phyloP scores from a whole-genome alignment of 495 filamentous ascomycete species.

The Penicillium antarcticum region DNA sequence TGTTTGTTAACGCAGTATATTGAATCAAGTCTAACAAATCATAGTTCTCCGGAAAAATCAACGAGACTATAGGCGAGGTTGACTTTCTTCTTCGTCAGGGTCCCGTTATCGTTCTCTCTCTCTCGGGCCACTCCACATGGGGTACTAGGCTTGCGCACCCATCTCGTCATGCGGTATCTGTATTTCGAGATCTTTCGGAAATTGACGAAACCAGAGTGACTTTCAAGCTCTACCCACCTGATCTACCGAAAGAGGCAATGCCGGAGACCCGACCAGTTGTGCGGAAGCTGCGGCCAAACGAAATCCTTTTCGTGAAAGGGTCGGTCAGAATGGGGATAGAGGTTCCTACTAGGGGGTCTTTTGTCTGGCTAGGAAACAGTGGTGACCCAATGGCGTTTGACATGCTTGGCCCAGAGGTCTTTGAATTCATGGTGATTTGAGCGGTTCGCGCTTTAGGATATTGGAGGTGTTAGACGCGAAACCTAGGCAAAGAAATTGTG shows the following conservation, averaged over 20 bases:
- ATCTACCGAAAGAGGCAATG: constrained; percentile 2
- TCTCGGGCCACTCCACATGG: not conserved
- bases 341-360: constrained; percentile 1
- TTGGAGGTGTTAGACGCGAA: not conserved
- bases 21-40: not conserved
- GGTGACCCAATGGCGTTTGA: not conserved
- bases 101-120: not conserved
- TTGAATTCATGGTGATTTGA: constrained; percentile 2
- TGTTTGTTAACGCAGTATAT: not conserved
- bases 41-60: not conserved
- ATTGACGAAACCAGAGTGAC: not conserved
- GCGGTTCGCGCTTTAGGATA: not conserved
- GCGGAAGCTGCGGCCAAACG: constrained; percentile 2
- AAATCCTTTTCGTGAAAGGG: constrained; percentile 8
- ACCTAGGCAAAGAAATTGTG: constrained; percentile 2
- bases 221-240: not conserved
- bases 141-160: constrained; percentile 1
- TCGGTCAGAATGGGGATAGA: constrained; percentile 4
- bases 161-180: constrained; percentile 1
- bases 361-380: constrained; percentile 2
- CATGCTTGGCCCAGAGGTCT: not conserved
- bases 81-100: not conserved
- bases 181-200: constrained; percentile 5
- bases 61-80: not conserved
- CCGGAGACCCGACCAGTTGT: not conserved